phyloP scores from a whole-genome alignment of 129 eudicot genomes.

The Cynara cardunculus region DNA sequence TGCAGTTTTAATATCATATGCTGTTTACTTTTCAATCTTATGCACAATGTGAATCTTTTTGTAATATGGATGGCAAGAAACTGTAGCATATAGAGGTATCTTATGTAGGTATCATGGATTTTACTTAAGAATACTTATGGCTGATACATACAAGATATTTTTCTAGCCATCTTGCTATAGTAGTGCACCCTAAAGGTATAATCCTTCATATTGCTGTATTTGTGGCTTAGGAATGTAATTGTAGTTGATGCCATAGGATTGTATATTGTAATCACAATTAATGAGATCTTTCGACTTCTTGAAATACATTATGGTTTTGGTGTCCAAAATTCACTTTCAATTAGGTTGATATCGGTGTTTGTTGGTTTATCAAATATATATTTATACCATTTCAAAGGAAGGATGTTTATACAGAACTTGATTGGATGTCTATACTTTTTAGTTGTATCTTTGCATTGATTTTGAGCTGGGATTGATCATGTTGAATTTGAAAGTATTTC shows the following conservation, averaged over 20 bases:
- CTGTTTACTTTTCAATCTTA: not conserved
- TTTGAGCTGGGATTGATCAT: not conserved
- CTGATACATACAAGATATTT: not conserved
- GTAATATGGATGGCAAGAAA: slow-evolving; percentile 10
- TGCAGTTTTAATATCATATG: not conserved
- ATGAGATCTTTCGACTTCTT: not conserved
- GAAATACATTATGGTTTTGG: not conserved
- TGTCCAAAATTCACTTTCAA: not conserved
- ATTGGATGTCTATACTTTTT: not conserved
- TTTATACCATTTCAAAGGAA: not conserved
- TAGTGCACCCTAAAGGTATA: no score
- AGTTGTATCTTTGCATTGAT: no score
- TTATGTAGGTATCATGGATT: not conserved
- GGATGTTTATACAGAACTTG: not conserved
- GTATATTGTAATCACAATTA: slow-evolving; percentile 2
- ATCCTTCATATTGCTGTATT: not conserved
- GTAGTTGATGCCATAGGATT: not conserved
- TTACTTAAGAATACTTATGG: not conserved
- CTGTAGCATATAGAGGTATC: slow-evolving; percentile 11
- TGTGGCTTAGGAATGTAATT: not conserved
- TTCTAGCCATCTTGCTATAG: not conserved
- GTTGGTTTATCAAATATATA: not conserved
- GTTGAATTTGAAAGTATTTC: not conserved
- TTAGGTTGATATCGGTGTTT: not conserved
- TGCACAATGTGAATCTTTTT: not conserved